phyloP scores from a whole-genome alignment of 768 basidiomycete genomes.

The Xerocomellus dryophilus region DNA sequence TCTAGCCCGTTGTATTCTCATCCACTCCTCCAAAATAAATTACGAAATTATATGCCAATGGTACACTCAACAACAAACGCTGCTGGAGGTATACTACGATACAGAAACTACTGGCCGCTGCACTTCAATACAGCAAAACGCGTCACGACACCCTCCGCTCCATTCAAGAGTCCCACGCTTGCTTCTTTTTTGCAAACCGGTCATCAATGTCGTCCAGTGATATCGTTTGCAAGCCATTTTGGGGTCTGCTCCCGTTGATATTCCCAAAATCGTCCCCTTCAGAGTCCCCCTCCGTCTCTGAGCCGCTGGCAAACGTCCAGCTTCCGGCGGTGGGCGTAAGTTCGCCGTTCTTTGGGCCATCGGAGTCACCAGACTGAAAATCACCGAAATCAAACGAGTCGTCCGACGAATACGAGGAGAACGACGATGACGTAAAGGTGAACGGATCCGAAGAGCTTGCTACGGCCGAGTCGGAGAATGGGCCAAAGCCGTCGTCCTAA shows the following conservation, averaged over 20 bases:
- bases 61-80: constrained; percentile 12
- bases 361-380: constrained; percentile 52
- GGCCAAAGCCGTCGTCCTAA: constrained; percentile 69
- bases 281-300: constrained; percentile 30
- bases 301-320: constrained; percentile 61
- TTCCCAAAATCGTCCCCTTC: constrained; percentile 33
- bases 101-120: neutral
- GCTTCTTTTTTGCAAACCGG: constrained; percentile 19
- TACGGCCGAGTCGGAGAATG: constrained; percentile 68
- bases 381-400: constrained; percentile 77
- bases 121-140: neutral
- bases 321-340: constrained; percentile 65
- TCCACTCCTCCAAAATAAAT: neutral
- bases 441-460: constrained; percentile 52
- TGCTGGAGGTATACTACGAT: constrained; percentile 20
- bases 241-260: constrained; percentile 7
- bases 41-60: constrained; percentile 13
- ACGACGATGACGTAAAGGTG: constrained; percentile 40
- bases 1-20: constrained; percentile 12
- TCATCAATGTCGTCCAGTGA: constrained; percentile 26
- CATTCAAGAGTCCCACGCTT: constrained; percentile 16
- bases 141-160: neutral
- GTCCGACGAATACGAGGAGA: constrained; percentile 61
- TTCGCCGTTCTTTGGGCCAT: constrained; percentile 37
- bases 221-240: constrained; percentile 27